These are phyloP conservation scores for Pestalotiopsis sp. DNA, from an alignment of 2,329 filamentous ascomycete genomes.

Conservation along the genomic window DNA sequence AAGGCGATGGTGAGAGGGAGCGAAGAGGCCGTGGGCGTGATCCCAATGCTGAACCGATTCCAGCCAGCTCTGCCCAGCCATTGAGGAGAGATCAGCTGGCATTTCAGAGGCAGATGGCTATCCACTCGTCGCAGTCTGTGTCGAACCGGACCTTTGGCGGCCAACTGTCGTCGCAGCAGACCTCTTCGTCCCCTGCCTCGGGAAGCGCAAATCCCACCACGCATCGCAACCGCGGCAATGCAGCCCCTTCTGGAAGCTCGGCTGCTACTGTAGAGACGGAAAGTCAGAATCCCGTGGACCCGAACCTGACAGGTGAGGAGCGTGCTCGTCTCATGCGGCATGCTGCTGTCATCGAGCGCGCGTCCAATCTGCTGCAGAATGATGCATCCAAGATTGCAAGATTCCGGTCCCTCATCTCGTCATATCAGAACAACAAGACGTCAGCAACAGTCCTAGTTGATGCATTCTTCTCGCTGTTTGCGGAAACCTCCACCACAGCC, in stretches of 20 bases:
- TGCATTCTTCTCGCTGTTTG: constrained; percentile 82
- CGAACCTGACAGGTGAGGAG: constrained; percentile 71
- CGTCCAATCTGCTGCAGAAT: constrained; percentile 77
- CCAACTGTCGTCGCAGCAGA: constrained; percentile 65
- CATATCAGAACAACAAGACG: constrained; percentile 71
- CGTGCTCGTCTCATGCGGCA: constrained; percentile 81
- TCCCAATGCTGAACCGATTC: constrained; percentile 81
- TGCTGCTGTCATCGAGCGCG: constrained; percentile 82
- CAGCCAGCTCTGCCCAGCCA: constrained; percentile 76
- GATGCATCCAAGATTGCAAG: constrained; percentile 72
- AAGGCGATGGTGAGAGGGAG: constrained; percentile 37
- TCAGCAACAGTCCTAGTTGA: constrained; percentile 80
- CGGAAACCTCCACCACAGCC: constrained; percentile 75
- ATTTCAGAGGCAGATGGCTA: constrained; percentile 88
- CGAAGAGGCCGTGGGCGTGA: constrained; percentile 64
- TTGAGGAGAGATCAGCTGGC: constrained; percentile 85
- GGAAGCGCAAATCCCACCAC: constrained; percentile 44
- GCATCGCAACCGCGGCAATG: constrained; percentile 30
- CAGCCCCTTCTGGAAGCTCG: constrained; percentile 28
- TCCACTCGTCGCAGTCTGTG: constrained; percentile 83
- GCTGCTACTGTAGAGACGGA: constrained; percentile 42
- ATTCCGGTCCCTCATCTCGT: constrained; percentile 80
- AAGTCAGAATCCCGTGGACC: constrained; percentile 53
- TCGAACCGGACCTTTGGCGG: constrained; percentile 83
- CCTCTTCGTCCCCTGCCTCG: constrained; percentile 26